Evolutionary conservation across 2,329 filamentous ascomycete genomes (phyloP), one percentile per base, ranked within the genome.

Genomic region (Penicillium hordei): DNA sequence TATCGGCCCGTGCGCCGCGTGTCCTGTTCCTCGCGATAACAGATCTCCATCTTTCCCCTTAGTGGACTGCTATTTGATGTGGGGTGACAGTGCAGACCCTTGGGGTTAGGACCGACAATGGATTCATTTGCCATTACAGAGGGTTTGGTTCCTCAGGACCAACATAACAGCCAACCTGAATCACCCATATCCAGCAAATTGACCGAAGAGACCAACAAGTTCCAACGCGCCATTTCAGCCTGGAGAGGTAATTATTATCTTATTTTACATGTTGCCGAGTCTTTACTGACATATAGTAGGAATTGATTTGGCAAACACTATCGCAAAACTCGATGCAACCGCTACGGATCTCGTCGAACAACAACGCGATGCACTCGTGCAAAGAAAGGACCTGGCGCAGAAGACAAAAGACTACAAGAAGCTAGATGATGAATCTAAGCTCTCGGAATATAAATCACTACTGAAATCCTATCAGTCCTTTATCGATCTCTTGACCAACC

Each of bases 401-500:
- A 97, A 97, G 82, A 99, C 94, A 0, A 99, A 99, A 71, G 93
- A 97, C 69, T 99, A 97, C 68, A 84, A 93, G 60, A 97, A 97
- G 75, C 83, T 96, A 12, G 93, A 97, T 67, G 92, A 99, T 80
- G 80, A 89, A 12, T 86, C 85, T 56, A 99, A 97, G 75, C 78
- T 99, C 53, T 81, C 82, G 5, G 94, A 99, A 75, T 87, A 96
- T 79, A 99, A 97, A 77, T 86, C 86, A 39, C 78, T 99, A 50
- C 78, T 99, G 58, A 97, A 96, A 82, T 92, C 93, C 49, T 99
- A 99, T 79, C 94, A 99, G 78, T 89, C 89, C 52, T 99, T 97
- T 72, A 97, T 99, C 74, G 94, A 99, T 72, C 87, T 96, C 57
- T 83, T 99, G 60, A 95, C 94, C 21, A 97, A 93, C 74, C 93